Conservation (phyloP, 805 yeast genomes). For the Teunomyces aglyptinius region DNA sequence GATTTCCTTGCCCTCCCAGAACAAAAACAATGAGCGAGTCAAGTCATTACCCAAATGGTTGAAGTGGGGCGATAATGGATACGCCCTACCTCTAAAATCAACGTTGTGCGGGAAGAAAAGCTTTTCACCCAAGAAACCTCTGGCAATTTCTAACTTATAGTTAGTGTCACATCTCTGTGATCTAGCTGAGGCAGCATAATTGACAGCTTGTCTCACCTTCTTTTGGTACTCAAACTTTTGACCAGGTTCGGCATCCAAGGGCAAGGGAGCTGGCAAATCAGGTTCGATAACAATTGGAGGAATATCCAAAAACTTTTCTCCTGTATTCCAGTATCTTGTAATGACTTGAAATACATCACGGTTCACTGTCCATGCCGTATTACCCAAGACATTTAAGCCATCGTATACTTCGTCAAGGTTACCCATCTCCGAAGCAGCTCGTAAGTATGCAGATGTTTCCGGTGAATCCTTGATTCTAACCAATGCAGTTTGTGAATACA, state of each 20-base stretch:
- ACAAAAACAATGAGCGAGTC: conserved; percentile 66
- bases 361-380: conserved; percentile 92
- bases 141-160: conserved; percentile 90
- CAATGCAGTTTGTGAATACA: conserved; percentile 58
- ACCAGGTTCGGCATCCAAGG: conserved; percentile 70
- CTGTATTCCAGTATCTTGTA: conserved; percentile 83
- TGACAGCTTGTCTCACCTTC: conserved; percentile 52
- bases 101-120: conserved; percentile 78
- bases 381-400: conserved; percentile 84
- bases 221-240: conserved; percentile 68
- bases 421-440: conserved; percentile 74
- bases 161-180: conserved; percentile 93
- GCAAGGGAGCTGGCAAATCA: conserved; percentile 47
- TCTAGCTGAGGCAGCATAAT: conserved; percentile 63
- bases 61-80: conserved; percentile 77
- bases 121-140: conserved; percentile 78
- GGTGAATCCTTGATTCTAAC: conserved; percentile 82
- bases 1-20: conserved; percentile 73
- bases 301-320: conserved; percentile 71
- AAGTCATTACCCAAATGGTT: conserved; percentile 80
- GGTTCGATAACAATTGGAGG: conserved; percentile 49
- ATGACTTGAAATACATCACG: conserved; percentile 64
- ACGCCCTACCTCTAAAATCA: conserved; percentile 83
- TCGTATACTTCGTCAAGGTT: conserved; percentile 65
- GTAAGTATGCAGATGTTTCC: conserved; percentile 85